phyloP scores from a whole-genome alignment of 179 eudicot species.

The Silene vulgaris region DNA sequence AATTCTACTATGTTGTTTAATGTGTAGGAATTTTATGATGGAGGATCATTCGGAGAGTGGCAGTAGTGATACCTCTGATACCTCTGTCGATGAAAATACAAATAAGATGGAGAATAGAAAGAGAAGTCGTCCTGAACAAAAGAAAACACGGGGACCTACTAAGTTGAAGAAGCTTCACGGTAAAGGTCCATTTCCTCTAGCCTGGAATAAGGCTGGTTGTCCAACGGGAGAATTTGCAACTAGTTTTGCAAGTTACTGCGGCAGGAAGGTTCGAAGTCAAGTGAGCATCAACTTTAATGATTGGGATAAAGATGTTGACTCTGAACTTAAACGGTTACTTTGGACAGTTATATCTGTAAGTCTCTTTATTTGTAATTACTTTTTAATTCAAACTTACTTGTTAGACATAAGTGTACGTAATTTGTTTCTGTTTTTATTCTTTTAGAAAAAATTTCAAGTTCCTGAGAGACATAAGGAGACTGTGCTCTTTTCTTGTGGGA shows the following conservation, averaged over 20 bases:
- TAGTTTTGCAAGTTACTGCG: not conserved
- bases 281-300: conserved; percentile 3
- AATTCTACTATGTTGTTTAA: no score
- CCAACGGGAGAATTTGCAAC: not conserved
- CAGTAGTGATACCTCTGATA: no score
- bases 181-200: not conserved
- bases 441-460: not conserved
- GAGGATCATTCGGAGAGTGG: no score
- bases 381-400: not conserved
- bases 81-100: no score
- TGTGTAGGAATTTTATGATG: no score
- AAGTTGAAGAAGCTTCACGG: not conserved
- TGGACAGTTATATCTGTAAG: not conserved
- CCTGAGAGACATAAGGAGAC: not conserved
- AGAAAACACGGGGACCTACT: not conserved
- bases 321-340: not conserved
- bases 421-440: not conserved
- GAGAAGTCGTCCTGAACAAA: not conserved
- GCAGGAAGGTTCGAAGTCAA: conserved; percentile 2
- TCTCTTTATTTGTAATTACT: not conserved
- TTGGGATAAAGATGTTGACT: conserved; percentile 5
- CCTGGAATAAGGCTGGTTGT: not conserved
- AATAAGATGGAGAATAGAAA: no score
- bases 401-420: not conserved
- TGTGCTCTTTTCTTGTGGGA: not conserved